Evolutionary conservation across 2,329 filamentous ascomycete species (phyloP), one percentile per base, ranked within the genome.

Genomic region (Ophiostoma sp.): DNA sequence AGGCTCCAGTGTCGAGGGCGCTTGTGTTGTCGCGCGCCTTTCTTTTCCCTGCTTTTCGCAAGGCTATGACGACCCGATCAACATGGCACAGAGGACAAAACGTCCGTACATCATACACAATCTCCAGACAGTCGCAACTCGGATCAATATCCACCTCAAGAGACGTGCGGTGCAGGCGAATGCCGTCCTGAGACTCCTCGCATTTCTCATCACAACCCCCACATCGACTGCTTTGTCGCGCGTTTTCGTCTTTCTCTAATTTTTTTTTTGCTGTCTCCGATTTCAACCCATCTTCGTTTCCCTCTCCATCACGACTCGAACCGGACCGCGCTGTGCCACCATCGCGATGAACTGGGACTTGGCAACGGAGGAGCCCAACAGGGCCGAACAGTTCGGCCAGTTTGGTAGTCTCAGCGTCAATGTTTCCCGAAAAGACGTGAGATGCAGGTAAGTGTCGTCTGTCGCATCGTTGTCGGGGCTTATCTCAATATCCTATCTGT

Each of bases 301-400:
- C n/a, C n/a, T n/a, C n/a, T 25, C 33, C 33, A 19, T 42, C 59
- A n/a, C 33, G 19, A 63, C 59, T 3, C 59, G 59, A 22, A n/a
- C 63, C 63, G 2, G 63, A 48, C 63, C 31, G 61, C 63, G 25
- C 31, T 48, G 39, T 66, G 17, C 63, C 15, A 48, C 39, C 45
- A 11, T 28, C 45, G 19, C 66, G 66, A 69, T 69, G 66, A 52
- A 69, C 45, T 69, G 66, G 66, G 42, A 50, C 19, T n/a, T 69
- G 66, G 66, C 45, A 22, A 50, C 42, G 15, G 66, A 33, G 9
- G 42, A 33, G 66, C 31, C 66, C 45, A 69, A 52, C 28, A 50
- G 25, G 66, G 45, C 19, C 25, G 25, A 52, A 33, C 66, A 52
- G 28, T 69, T 69, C 19, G 66, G 66, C 45, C 66, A 48, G 39